Evolutionary conservation across 1,284 basidiomycete species (phyloP).

Genomic region (Amylostereum chailletii): DNA sequence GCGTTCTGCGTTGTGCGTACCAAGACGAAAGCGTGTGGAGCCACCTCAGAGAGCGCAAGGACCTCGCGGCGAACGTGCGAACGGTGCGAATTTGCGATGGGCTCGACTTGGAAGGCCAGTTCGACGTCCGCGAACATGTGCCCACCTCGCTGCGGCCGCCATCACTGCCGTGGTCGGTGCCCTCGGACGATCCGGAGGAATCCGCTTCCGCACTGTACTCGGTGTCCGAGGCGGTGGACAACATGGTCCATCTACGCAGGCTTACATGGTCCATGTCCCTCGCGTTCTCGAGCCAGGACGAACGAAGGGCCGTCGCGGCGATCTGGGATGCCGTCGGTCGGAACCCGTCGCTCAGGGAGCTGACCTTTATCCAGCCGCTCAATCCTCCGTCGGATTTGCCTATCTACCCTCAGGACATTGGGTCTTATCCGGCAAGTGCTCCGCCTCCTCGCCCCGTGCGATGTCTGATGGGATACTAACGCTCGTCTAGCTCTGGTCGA

Average conservation of each 20-base stretch:
- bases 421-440: conserved; percentile 2
- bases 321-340: neutral
- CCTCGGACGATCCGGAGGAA: neutral
- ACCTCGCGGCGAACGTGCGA: conserved; percentile 5
- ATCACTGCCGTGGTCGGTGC: neutral
- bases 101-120: neutral
- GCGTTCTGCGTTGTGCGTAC: conserved; percentile 4
- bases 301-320: conserved; percentile 1
- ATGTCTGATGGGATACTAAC: neutral
- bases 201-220: neutral
- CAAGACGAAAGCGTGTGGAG: conserved; percentile 2
- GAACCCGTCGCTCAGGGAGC: neutral
- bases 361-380: conserved; percentile 5
- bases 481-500: conserved; percentile 6
- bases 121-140: conserved; percentile 3
- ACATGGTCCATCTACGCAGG: neutral
- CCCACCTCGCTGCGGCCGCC: neutral
- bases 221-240: conserved; percentile 1
- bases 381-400: neutral
- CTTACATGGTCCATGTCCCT: conserved; percentile 2
- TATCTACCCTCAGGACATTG: neutral
- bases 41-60: conserved; percentile 3
- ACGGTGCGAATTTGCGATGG: conserved; percentile 5
- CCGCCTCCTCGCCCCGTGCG: neutral
- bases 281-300: neutral